These are phyloP conservation scores for Solanum chiquidenum DNA, from an alignment of 257 asterid species.

Conservation along the genomic window DNA sequence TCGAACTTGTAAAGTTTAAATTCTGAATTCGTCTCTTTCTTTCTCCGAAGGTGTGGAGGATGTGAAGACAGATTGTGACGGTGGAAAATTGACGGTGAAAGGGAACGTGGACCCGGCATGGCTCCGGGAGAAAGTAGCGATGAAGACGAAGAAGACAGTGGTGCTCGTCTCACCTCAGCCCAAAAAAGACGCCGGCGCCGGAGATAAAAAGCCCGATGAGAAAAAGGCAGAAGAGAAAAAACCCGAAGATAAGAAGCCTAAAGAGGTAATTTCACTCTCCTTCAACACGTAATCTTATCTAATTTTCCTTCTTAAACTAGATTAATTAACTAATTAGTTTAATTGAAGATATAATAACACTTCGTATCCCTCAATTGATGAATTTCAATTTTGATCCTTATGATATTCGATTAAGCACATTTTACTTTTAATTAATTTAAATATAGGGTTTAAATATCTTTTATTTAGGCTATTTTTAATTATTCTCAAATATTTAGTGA, in stretches of 20 bases:
- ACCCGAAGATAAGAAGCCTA: conserved; percentile 36
- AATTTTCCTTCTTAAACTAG: neutral
- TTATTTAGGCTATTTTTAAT: too few species aligned
- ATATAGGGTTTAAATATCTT: too few species aligned
- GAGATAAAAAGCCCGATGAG: conserved; percentile 38
- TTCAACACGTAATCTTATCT: neutral
- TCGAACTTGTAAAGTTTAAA: neutral
- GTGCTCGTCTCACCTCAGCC: conserved; percentile 73
- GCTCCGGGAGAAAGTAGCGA: conserved; percentile 61
- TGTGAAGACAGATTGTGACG: conserved; percentile 53
- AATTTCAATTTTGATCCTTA: neutral
- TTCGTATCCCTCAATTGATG: neutral
- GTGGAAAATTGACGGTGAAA: conserved; percentile 64
- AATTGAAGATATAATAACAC: too few species aligned
- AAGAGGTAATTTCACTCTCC: conserved; percentile 32
- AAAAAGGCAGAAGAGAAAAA: conserved; percentile 41
- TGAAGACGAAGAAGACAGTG: conserved; percentile 81
- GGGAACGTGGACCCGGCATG: conserved; percentile 75
- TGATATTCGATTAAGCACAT: neutral
- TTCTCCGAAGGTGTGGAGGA: conserved; percentile 58
- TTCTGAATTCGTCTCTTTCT: neutral
- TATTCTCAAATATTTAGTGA: neutral
- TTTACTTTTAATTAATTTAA: too few species aligned
- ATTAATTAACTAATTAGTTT: neutral
- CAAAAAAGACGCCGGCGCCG: conserved; percentile 16